Base-by-base conservation (phyloP, 1,284 basidiomycete species). In the Inonotus hispidus region DNA sequence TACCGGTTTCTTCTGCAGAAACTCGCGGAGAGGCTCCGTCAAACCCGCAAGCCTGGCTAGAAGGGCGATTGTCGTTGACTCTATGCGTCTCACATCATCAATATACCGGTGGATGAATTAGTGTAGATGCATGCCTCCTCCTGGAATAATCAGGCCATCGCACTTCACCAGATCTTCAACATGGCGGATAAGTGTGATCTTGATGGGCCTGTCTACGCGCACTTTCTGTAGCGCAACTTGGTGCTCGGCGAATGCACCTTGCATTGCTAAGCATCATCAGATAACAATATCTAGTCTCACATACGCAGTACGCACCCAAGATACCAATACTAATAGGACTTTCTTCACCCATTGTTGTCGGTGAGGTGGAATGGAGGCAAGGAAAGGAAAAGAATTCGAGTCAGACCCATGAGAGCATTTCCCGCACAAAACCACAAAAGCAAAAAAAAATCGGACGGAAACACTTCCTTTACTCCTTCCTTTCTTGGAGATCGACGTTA, bases 201-300 rank as follows among this genome's bases (percentile, higher is more conserved):
- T 67, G 61, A 89, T 72, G 63, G 73, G 77, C 54, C 72, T 72
- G 63, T 77, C 74, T 43, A 78, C 70, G 32, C 77, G 73, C 43
- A 90, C 70, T 62, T 80, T 83, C 69, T 85, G 80, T 58, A 95
- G 77, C 65, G 87, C 84, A 11, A 77, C 74, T 70, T 90, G 80
- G 73, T 98, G 96, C 75, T 99, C 95, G 41, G 83, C 81, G 71
- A 98, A 98, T 3, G 95, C 94, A 57, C 95, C 96, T 74, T 98
- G 96, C 47, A 98, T 80, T 56, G 95, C 96, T 88, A 73, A 63
- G 25, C 52, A 29, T 43, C 41, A 23, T 45, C 41, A 41, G 23
- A 27, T 43, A 46, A 14, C 25, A 35, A 52, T 23, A 16, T 45
- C 32, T 14, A 8, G 39, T 23, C 43, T 32, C 23, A 2, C 2